Conservation (phyloP, 202 grass and related monocot species). For the Alloteropsis angusta region DNA sequence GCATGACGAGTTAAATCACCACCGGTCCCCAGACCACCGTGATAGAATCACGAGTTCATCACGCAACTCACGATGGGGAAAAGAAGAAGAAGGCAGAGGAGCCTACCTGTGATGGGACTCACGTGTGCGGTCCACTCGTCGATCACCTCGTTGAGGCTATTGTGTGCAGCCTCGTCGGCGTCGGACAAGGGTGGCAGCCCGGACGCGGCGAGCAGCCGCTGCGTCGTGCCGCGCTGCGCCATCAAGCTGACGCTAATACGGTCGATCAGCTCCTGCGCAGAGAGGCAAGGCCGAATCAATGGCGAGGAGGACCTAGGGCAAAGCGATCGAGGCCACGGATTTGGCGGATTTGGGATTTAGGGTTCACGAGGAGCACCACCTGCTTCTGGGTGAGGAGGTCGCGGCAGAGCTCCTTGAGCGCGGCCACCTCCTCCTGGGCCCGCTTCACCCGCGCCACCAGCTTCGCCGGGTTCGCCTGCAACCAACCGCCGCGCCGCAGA, state of each 20-base stretch:
- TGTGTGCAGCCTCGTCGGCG: conserved; percentile 38
- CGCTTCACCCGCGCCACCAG: conserved; percentile 65
- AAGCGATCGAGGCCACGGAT: not conserved
- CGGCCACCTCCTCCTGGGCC: conserved; percentile 50
- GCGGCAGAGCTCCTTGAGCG: conserved; percentile 63
- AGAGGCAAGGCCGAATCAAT: not conserved
- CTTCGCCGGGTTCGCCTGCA: conserved; percentile 67
- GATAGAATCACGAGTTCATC: not conserved
- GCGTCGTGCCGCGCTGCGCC: conserved; percentile 38
- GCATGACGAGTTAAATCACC: not conserved
- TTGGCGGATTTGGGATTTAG: not conserved
- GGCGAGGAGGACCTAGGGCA: not conserved
- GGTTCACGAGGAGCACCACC: conserved; percentile 21
- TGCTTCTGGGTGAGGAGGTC: conserved; percentile 69
- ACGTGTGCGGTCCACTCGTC: conserved; percentile 70
- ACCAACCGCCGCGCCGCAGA: not conserved
- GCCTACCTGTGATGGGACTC: conserved; percentile 41
- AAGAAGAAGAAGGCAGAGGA: not conserved
- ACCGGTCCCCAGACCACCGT: not conserved
- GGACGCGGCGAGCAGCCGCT: conserved; percentile 53
- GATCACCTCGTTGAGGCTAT: conserved; percentile 63
- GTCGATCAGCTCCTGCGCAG: conserved; percentile 66
- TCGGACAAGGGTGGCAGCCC: conserved; percentile 52
- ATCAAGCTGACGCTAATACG: conserved; percentile 48
- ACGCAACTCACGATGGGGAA: not conserved